Base-by-base conservation (phyloP, 2,329 filamentous ascomycete species). In the Fragosphaeria purpurea region DNA sequence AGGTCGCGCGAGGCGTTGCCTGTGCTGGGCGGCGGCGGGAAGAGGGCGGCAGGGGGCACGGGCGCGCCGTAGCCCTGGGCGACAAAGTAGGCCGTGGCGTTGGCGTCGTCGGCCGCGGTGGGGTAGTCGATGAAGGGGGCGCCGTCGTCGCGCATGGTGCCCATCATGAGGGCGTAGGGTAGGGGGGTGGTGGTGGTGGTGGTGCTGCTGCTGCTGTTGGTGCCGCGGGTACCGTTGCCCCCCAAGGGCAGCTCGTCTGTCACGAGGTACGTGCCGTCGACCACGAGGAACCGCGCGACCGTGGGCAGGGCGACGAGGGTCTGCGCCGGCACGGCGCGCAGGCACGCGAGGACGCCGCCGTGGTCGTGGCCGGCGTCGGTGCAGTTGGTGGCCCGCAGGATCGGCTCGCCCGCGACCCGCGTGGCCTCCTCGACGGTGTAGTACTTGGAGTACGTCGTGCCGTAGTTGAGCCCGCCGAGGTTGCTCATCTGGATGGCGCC, bases 391-490 rank as follows among this genome's bases (percentile, higher is more conserved):
- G 67, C 70, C 4, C 61, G 56, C 51, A 82, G 71, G 47, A 83
- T 72, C 2, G 70, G 65, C n/a, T 70, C 67, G 0, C 73, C 77
- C 1, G 68, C 72, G 0, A 70, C 65, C 1, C 67, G 59, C 58
- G 75, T 72, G 30, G 74, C 73, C 51, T 80, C 63, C 4, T 69
- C 62, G 52, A 82, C 72, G 4, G 77, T 80, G 56, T 75, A 74
- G 63, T 82, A 83, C 31, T 71, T 69, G 9, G 74, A 77, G 60
- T 80, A 83, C 0, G 75, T 72, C 1, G 73, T 75, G 9, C 75
- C 77, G 51, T 80, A 80, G 58, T 75, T 70, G 41, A 68, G 59
- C 0, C 68, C 68, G 9, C 70, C 70, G 3, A 69, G 62, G 43
- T 66, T 69, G 55, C 67, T 69, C 50, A 70, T 56, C 11, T 60